phyloP scores from a whole-genome alignment of 495 filamentous ascomycete species.

The Aspergillus homomorphus region DNA sequence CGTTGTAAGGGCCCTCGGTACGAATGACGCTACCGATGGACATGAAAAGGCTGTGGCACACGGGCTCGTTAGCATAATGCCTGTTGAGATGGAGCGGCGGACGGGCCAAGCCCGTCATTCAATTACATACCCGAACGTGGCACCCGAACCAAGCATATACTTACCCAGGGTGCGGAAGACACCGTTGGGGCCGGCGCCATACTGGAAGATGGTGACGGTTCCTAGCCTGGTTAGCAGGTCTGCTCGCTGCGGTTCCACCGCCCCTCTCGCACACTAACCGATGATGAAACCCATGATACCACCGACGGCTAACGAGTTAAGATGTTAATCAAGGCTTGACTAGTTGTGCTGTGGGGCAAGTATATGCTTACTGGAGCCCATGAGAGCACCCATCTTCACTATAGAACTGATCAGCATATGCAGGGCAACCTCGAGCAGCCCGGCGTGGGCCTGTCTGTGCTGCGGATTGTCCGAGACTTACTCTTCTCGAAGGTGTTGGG shows the following conservation, averaged over 20 bases:
- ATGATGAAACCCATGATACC: conserved; percentile 97
- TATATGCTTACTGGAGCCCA: conserved; percentile 81
- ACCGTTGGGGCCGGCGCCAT: conserved; percentile 88
- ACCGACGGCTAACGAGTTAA: conserved; percentile 69
- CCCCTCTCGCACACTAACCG: conserved; percentile 51
- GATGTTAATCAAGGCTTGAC: neutral
- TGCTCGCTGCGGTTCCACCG: neutral
- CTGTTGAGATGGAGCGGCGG: neutral
- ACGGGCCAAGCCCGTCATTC: neutral
- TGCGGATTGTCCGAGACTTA: conserved; percentile 43
- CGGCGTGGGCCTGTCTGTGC: neutral
- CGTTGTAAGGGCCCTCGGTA: conserved; percentile 61
- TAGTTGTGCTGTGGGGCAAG: conserved; percentile 4
- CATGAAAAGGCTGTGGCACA: conserved; percentile 83
- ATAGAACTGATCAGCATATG: conserved; percentile 25
- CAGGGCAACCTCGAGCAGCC: neutral
- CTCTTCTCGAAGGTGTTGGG: conserved; percentile 91
- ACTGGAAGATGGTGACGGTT: conserved; percentile 89
- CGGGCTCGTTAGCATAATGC: neutral
- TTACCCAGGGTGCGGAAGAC: conserved; percentile 90
- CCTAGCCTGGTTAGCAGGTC: conserved; percentile 48
- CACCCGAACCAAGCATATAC: conserved; percentile 96
- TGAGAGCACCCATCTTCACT: conserved; percentile 98
- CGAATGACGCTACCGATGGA: conserved; percentile 95
- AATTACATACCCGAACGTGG: conserved; percentile 82